Evolutionary conservation across 768 basidiomycete species (phyloP), one percentile per base, ranked within the genome.

Genomic region (Russula brevipes): DNA sequence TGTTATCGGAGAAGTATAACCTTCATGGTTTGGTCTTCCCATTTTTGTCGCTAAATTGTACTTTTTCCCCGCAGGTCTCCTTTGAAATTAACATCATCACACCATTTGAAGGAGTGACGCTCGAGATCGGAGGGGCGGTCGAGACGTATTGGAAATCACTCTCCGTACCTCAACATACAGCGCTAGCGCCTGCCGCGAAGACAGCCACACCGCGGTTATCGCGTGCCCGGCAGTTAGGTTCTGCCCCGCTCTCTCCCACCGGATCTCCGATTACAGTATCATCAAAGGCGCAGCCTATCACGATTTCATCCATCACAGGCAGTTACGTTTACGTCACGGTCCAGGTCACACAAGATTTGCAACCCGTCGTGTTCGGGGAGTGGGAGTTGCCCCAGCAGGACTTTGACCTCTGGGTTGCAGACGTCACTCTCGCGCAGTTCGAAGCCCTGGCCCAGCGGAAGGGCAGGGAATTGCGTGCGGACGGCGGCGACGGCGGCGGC

Each of bases 81-180:
- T 95, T 98, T 73, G 93, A 93, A 70, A 80, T 92, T 38, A 90
- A 85, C 69, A 82, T 94, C 61, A 85, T 96, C 65, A 88, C 86
- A 9, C 89, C 94, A 1, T 98, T 98, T 76, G 85, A 87, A 61
- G 94, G 91, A 3, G 92, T 94, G 54, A 93, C 93, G 61, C 81
- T 98, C 12, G 92, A 95, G 75, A 89, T 98, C 59, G 95, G 94
- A 30, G 96, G 97, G 31, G 86, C 91, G 56, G 83, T 98, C 35
- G 95, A 98, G 76, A 99, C 96, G 0, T 99, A 99, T 73, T 99
- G 97, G 97, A 98, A 98, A 76, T 95, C 94, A 2, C 85, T 87
- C 19, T 78, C 82, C 3, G 77, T 77, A 19, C 78, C 83, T 14
- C 72, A 24, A 24, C 24, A 69, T 16, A 72, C 75, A 16, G 75